A percentile compares a stretch with the other conserved stretches of the same genome.
These are phyloP conservation scores for Aspergillus sp. DNA, from an alignment of 2,329 filamentous ascomycete species.

Conservation along the genomic window DNA sequence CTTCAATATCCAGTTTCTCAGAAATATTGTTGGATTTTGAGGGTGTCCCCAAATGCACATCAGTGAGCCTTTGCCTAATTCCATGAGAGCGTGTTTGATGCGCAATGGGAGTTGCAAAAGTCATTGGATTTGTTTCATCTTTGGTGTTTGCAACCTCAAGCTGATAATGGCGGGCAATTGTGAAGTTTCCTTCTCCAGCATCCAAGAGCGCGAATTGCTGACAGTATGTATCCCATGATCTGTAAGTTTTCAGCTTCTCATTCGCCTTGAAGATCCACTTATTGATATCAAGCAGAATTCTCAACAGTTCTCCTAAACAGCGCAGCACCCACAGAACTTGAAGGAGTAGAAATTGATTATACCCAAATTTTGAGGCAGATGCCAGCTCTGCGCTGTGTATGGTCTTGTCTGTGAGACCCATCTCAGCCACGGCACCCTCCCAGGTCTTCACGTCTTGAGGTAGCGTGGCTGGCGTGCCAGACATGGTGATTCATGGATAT, in stretches of 20 bases:
- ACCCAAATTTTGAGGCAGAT: not conserved
- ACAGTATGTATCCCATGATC: constrained; percentile 2
- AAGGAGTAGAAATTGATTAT: not conserved
- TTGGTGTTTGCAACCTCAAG: not conserved
- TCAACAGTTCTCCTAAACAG: not conserved
- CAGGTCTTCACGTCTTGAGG: not conserved
- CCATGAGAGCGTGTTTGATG: constrained; percentile 2
- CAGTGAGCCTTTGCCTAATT: not conserved
- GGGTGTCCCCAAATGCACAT: not conserved
- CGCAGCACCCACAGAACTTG: constrained; percentile 1
- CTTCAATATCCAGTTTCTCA: not conserved
- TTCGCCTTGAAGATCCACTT: not conserved
- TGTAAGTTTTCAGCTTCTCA: not conserved
- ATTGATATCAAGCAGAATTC: not conserved
- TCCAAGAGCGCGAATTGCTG: not conserved
- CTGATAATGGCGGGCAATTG: constrained; percentile 5
- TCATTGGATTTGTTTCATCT: not conserved
- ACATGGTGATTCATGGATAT: not conserved
- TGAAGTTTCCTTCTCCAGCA: constrained; percentile 1
- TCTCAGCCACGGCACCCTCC: not conserved
- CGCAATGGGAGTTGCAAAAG: constrained; percentile 4
- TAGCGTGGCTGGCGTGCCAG: not conserved
- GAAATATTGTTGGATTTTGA: not conserved
- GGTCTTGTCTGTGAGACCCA: constrained; percentile 1
- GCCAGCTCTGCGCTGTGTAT: constrained; percentile 3